Evolutionary conservation across 106 monocot genomes (phyloP).

Genomic region (Platanthera guangdongensis): DNA sequence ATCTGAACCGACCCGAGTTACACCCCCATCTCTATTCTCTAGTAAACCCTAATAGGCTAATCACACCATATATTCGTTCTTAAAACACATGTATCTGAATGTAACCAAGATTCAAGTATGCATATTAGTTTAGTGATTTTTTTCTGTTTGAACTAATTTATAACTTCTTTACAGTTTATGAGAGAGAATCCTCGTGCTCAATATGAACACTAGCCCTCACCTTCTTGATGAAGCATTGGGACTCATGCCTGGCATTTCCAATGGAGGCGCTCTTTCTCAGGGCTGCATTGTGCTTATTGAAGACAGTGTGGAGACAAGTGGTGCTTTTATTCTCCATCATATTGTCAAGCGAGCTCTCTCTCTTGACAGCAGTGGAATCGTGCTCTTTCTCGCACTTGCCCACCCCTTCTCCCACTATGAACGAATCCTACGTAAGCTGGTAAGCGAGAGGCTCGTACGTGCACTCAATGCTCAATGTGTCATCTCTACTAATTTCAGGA

Average conservation of each 20-base stretch:
- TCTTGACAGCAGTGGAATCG: conserved; percentile 12
- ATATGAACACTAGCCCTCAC: conserved; percentile 15
- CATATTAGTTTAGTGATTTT: too few species aligned
- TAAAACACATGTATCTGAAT: too few species aligned
- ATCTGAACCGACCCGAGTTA: too few species aligned
- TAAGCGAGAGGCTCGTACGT: conserved; percentile 2
- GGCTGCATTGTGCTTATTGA: conserved; percentile 51
- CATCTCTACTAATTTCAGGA: not conserved
- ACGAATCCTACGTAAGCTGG: conserved; percentile 72
- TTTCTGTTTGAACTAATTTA: too few species aligned
- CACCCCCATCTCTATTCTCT: too few species aligned
- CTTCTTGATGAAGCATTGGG: conserved; percentile 77
- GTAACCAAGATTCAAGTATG: too few species aligned
- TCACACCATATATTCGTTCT: too few species aligned
- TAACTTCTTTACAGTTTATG: too few species aligned
- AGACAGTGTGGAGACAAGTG: conserved; percentile 88
- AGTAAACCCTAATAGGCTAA: too few species aligned
- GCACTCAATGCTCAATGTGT: not conserved
- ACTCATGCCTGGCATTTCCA: not conserved
- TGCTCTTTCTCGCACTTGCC: conserved; percentile 60
- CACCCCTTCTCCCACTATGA: conserved; percentile 85
- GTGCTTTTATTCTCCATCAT: conserved; percentile 67
- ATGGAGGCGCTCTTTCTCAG: not conserved
- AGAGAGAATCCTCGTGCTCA: not conserved
- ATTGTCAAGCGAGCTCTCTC: conserved; percentile 49